Evolutionary conservation across 1,139 yeast genomes (phyloP).

Genomic region (Geotrichum klebahnii): DNA sequence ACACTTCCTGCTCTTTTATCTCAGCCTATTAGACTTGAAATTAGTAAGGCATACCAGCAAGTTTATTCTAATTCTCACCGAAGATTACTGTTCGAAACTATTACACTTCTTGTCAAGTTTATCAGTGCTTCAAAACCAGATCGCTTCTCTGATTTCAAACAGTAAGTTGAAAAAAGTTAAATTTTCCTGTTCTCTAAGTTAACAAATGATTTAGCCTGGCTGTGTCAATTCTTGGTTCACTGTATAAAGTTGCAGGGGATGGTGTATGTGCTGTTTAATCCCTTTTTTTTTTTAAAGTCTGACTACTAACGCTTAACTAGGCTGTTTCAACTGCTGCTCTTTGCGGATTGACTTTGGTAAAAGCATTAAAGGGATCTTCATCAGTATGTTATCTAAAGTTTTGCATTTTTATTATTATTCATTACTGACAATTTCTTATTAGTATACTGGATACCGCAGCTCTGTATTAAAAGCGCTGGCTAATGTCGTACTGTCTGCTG

Average conservation of each 20-base stretch:
- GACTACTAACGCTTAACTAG: constrained; percentile 22
- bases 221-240: constrained; percentile 28
- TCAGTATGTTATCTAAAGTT: constrained; percentile 25
- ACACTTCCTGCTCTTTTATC: constrained; percentile 26
- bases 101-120: constrained; percentile 31
- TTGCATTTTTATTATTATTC: background rate
- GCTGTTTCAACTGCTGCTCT: constrained; percentile 37
- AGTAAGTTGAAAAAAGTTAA: constrained; percentile 26
- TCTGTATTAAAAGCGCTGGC: constrained; percentile 31
- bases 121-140: constrained; percentile 34
- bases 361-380: constrained; percentile 31
- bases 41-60: constrained; percentile 27
- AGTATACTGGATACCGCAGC: constrained; percentile 34
- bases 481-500: constrained; percentile 28
- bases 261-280: constrained; percentile 27
- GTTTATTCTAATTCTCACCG: constrained; percentile 25
- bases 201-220: constrained; percentile 25
- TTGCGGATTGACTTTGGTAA: constrained; percentile 33
- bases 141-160: constrained; percentile 31
- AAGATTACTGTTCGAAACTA: constrained; percentile 34
- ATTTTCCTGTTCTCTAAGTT: background rate
- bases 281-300: background rate
- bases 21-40: constrained; percentile 28
- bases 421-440: background rate
- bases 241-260: constrained; percentile 31